Evolutionary conservation across 345 rosid species (phyloP).

Genomic region (Eucalyptus marginata): DNA sequence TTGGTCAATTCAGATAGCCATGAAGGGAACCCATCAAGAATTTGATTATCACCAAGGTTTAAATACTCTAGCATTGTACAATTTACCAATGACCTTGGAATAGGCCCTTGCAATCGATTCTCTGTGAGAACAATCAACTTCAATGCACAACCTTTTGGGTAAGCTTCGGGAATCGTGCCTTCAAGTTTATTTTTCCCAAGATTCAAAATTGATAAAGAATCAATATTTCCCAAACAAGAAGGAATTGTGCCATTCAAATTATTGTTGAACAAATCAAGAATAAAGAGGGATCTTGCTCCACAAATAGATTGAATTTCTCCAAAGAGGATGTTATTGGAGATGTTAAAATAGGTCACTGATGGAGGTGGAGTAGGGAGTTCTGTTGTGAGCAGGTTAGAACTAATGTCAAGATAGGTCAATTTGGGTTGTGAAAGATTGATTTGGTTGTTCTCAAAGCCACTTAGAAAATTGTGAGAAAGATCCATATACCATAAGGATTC

Average conservation of each 20-base stretch:
- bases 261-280: not conserved
- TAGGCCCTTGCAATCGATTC: not conserved
- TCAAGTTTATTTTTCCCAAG: not conserved
- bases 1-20: not conserved
- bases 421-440: not conserved
- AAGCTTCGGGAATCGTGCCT: not conserved
- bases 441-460: not conserved
- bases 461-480: not conserved
- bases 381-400: not conserved
- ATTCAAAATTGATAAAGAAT: not conserved
- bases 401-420: not conserved
- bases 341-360: not conserved
- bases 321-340: not conserved
- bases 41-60: not conserved
- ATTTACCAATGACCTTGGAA: not conserved
- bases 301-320: not conserved
- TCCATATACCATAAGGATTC: not conserved
- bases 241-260: not conserved
- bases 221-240: not conserved
- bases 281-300: not conserved
- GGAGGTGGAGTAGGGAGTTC: not conserved
- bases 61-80: not conserved
- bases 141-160: not conserved
- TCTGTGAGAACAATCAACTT: not conserved
- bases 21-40: not conserved